Conservation (phyloP, 805 yeast genomes). For the Cyberlindnera subsufficiens region DNA sequence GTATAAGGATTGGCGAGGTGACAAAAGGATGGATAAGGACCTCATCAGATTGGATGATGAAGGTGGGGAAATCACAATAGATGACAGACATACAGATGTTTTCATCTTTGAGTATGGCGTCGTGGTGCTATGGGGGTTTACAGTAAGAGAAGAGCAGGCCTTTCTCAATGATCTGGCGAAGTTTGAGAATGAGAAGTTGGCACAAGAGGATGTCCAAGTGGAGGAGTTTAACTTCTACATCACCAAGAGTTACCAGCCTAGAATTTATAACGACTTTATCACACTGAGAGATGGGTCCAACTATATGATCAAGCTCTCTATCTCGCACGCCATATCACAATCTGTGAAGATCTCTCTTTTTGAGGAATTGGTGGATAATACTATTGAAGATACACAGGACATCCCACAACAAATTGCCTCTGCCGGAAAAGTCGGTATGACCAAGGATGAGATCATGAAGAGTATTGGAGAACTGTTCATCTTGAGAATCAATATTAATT, state of each 20-base stretch:
- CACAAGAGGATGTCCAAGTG: constrained; percentile 85
- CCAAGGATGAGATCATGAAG: constrained; percentile 92
- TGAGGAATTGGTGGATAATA: constrained; percentile 93
- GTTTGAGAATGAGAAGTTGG: constrained; percentile 87
- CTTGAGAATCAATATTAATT: constrained; percentile 70
- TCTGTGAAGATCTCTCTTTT: constrained; percentile 91
- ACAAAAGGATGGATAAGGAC: constrained; percentile 36
- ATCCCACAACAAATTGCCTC: constrained; percentile 94
- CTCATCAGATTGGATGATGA: constrained; percentile 79
- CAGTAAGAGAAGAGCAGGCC: constrained; percentile 73
- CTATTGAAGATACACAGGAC: constrained; percentile 95
- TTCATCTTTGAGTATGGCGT: constrained; percentile 96
- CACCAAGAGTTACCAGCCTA: constrained; percentile 89
- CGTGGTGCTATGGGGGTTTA: constrained; percentile 95
- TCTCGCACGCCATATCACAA: constrained; percentile 94
- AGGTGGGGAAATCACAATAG: constrained; percentile 91
- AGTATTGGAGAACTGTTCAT: constrained; percentile 94
- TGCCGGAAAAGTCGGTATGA: constrained; percentile 93
- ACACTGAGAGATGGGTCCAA: constrained; percentile 84
- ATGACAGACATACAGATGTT: constrained; percentile 68
- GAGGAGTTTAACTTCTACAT: constrained; percentile 95
- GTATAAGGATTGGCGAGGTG: constrained; percentile 72
- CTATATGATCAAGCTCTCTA: constrained; percentile 87
- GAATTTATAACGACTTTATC: constrained; percentile 92
- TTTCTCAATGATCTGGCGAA: constrained; percentile 81